Conservation (phyloP, 371 early-diverging fungal genomes). For the Syncephalastrum monosporum region DNA sequence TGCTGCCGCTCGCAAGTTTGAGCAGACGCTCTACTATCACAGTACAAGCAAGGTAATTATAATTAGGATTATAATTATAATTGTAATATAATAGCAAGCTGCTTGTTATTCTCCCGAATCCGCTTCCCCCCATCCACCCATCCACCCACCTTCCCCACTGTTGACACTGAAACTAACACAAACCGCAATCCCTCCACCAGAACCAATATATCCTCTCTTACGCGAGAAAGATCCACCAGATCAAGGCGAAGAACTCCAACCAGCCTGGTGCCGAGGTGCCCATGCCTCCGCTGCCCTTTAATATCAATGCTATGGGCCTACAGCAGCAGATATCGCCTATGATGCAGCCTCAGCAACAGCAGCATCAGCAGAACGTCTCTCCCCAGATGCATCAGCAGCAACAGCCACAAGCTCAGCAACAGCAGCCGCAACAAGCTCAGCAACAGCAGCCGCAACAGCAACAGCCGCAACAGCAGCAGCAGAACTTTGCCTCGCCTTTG, state of each 20-base stretch:
- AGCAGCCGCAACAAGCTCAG: slow-evolving; percentile 37
- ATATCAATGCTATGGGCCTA: slow-evolving; percentile 21
- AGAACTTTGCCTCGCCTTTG: slow-evolving; percentile 22
- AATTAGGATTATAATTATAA: background rate
- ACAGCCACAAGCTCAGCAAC: slow-evolving; percentile 17
- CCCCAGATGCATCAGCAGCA: slow-evolving; percentile 4
- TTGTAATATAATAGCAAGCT: background rate
- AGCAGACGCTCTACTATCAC: slow-evolving; percentile 31
- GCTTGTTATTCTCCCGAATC: too few relatives aligned
- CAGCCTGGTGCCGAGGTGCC: slow-evolving; percentile 18
- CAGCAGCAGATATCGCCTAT: slow-evolving; percentile 41
- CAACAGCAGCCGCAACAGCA: slow-evolving; percentile 29
- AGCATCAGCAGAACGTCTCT: slow-evolving; percentile 8
- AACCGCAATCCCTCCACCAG: slow-evolving; percentile 15
- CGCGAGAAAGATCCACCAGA: slow-evolving; percentile 38
- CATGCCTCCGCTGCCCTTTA: slow-evolving; percentile 33
- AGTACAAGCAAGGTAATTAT: slow-evolving; percentile 43
- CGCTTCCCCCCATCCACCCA: too few relatives aligned
- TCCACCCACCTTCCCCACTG: too few relatives aligned
- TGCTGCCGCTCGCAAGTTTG: slow-evolving; percentile 41
- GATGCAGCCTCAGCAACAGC: slow-evolving; percentile 51
- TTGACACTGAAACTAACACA: too few relatives aligned
- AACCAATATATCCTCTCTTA: slow-evolving; percentile 41
- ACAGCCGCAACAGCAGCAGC: slow-evolving; percentile 18
- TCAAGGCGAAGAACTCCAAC: slow-evolving; percentile 15